phyloP scores from a whole-genome alignment of 352 stramenopile genomes.

The Thalassiosira oceanica region DNA sequence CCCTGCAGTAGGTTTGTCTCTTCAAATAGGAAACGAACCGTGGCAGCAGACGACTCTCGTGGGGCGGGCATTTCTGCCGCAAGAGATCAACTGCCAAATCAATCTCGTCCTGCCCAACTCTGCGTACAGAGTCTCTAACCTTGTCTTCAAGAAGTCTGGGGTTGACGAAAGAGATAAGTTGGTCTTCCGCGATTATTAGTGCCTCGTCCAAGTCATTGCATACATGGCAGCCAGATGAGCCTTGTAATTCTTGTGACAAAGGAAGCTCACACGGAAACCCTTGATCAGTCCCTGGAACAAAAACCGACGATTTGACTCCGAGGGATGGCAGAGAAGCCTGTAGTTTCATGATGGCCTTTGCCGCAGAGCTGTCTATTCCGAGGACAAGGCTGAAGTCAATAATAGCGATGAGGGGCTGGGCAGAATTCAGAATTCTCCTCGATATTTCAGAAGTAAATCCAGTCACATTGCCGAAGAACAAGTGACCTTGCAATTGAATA shows the following conservation, averaged over 20 bases:
- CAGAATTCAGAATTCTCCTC: neutral
- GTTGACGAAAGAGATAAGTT: slow-evolving; percentile 53
- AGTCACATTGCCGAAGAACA: slow-evolving; percentile 20
- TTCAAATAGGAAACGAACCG: slow-evolving; percentile 50
- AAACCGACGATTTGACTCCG: slow-evolving; percentile 61
- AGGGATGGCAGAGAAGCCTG: slow-evolving; percentile 56
- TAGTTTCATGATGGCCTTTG: slow-evolving; percentile 70
- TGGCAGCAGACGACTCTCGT: slow-evolving; percentile 15
- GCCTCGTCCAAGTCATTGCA: slow-evolving; percentile 64
- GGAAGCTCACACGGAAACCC: slow-evolving; percentile 73
- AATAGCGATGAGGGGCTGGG: slow-evolving; percentile 8
- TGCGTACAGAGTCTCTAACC: slow-evolving; percentile 14
- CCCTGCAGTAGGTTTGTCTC: slow-evolving; percentile 55
- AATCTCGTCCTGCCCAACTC: slow-evolving; percentile 29
- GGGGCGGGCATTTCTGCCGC: slow-evolving; percentile 13
- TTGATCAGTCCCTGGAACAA: slow-evolving; percentile 54
- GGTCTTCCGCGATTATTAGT: slow-evolving; percentile 67
- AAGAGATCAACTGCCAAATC: slow-evolving; percentile 28
- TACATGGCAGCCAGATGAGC: slow-evolving; percentile 29
- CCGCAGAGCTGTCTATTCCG: slow-evolving; percentile 83
- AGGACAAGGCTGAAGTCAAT: slow-evolving; percentile 91
- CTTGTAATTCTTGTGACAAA: slow-evolving; percentile 50
- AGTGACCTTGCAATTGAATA: slow-evolving; percentile 71
- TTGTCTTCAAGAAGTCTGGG: slow-evolving; percentile 27
- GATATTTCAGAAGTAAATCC: neutral